These are phyloP conservation scores for Maudiozyma serrabonitensis DNA, from an alignment of 805 yeast genomes.

Conservation along the genomic window DNA sequence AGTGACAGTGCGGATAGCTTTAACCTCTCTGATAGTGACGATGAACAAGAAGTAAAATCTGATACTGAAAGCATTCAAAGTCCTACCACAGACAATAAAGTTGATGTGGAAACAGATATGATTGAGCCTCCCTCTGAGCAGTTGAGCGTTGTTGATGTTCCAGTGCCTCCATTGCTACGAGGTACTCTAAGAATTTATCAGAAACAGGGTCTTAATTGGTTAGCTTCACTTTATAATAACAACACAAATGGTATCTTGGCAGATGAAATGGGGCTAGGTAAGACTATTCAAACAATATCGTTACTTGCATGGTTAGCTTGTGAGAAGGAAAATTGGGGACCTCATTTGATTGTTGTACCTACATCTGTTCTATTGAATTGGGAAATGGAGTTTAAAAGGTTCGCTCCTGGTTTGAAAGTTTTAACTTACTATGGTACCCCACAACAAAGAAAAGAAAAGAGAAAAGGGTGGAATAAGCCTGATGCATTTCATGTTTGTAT, in stretches of 20 bases:
- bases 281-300: conserved; percentile 92
- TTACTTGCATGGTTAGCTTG: conserved; percentile 82
- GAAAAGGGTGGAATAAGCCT: conserved; percentile 96
- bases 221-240: conserved; percentile 85
- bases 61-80: conserved; percentile 9
- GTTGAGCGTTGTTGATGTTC: conserved; percentile 55
- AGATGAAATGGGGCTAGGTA: conserved; percentile 98
- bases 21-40: conserved; percentile 5
- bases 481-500: conserved; percentile 95
- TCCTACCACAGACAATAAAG: conserved; percentile 8
- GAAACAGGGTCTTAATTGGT: conserved; percentile 94
- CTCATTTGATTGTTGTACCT: conserved; percentile 93
- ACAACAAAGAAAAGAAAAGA: conserved; percentile 87
- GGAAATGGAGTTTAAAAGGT: conserved; percentile 98
- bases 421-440: conserved; percentile 95
- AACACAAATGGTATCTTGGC: conserved; percentile 95
- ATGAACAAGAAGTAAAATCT: conserved; percentile 3
- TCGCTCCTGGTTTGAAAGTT: conserved; percentile 96
- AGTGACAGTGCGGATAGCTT: not conserved
- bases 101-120: conserved; percentile 7
- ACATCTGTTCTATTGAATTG: conserved; percentile 95
- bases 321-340: conserved; percentile 94
- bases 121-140: conserved; percentile 15
- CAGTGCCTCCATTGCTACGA: conserved; percentile 62
- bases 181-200: conserved; percentile 87